Base-by-base conservation (phyloP, 352 stramenopile genomes). In the Elongisporangium prolatum region DNA sequence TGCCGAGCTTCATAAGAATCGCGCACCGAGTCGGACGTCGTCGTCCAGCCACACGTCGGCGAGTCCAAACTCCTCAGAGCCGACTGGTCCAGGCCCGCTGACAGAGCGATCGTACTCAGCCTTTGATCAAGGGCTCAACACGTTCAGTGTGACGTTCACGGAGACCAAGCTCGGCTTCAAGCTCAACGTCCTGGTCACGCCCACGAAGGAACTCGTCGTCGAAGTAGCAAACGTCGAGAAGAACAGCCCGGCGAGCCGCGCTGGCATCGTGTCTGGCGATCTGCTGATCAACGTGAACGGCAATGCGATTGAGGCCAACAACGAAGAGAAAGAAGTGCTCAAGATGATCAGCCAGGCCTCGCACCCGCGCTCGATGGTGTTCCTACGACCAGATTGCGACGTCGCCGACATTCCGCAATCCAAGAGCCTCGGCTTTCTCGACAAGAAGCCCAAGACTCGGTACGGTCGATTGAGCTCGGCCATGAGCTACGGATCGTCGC, bases 91-190 rank as follows among this genome's bases (percentile, higher is more conserved):
- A 22, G 56, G 40, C 4, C 66, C 65, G 47, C 44, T 53, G 18
- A 63, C 61, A 1, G 53, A 73, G 38, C 72, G 71, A 1, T 75
- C 75, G 22, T 66, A 75, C 50, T 82, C 71, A 34, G 63, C 57
- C 16, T 37, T 69, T 48, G 67, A 78, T 16, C 51, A 68, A 7
- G 60, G 61, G 40, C 53, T 76, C 21, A 83, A 84, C 48, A 74
- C 74, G 51, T 91, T 78, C 61, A 74, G 71, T 13, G 68, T 89
- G 53, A 86, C 81, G n/a, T 91, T 89, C 58, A 74, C 67, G 3
- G 77, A 89, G 40, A 44, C 55, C 24, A 72, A 76, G 22, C 54
- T 86, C 28, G 81, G 81, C 14, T 88, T 91, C 57, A 68, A 75
- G 44, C 80, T 71, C 25, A 70, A 79, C 40, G 67, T 85, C 8